Evolutionary conservation across 306 rosid genomes (phyloP).

Genomic region (Castanopsis chinensis): DNA sequence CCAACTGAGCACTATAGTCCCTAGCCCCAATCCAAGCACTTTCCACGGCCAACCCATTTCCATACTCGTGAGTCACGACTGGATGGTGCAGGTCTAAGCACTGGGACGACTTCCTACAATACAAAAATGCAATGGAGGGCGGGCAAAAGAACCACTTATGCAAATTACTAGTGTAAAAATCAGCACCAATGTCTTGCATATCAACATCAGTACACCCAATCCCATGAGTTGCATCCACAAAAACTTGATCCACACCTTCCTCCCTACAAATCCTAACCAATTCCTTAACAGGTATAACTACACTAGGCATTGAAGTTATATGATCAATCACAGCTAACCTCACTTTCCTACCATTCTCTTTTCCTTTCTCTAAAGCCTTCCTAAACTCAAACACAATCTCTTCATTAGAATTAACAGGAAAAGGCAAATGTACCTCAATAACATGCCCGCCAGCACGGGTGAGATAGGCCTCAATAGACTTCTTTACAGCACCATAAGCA

Average conservation of each 20-base stretch:
- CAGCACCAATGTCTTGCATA: slow-evolving; percentile 90
- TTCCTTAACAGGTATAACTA: slow-evolving; percentile 75
- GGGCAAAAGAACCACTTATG: slow-evolving; percentile 99
- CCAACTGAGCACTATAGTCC: slow-evolving; percentile 91
- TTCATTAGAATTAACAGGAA: slow-evolving; percentile 69
- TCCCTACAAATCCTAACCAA: slow-evolving; percentile 88
- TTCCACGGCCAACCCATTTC: slow-evolving; percentile 88
- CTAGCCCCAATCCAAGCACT: slow-evolving; percentile 99
- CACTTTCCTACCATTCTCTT: slow-evolving; percentile 61
- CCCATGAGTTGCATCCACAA: slow-evolving; percentile 91
- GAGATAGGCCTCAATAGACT: slow-evolving; percentile 87
- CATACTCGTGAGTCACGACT: slow-evolving; percentile 95
- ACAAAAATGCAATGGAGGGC: slow-evolving; percentile 81
- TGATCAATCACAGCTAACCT: slow-evolving; percentile 93
- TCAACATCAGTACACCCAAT: slow-evolving; percentile 87
- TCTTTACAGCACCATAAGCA: slow-evolving; percentile 86
- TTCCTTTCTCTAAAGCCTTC: slow-evolving; percentile 71
- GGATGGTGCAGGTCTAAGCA: slow-evolving; percentile 76
- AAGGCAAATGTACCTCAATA: slow-evolving; percentile 79
- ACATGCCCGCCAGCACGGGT: slow-evolving; percentile 83
- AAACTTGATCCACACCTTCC: slow-evolving; percentile 90
- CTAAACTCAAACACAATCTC: slow-evolving; percentile 71
- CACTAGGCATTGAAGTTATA: slow-evolving; percentile 92
- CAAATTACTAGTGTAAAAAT: slow-evolving; percentile 88
- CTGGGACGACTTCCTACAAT: slow-evolving; percentile 42